A percentile compares a stretch with the other conserved stretches of the same genome.
Conservation (phyloP, 2,329 filamentous ascomycete genomes). For the Chaetomium globosum region DNA sequence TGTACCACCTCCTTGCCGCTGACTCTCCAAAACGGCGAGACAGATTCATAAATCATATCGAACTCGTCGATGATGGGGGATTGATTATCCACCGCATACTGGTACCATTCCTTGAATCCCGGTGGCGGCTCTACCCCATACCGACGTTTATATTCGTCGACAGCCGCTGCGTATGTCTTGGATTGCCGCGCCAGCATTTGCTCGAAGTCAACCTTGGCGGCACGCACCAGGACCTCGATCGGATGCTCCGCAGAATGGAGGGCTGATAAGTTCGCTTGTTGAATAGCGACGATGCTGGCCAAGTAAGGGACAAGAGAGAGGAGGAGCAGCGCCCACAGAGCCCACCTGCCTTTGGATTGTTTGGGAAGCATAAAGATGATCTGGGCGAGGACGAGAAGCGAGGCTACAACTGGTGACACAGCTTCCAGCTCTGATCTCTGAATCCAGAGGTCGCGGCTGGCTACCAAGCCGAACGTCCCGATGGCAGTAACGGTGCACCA, state of each 20-base stretch:
- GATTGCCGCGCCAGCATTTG: conserved; percentile 45
- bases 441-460: conserved; percentile 38
- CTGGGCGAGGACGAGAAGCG: conserved; percentile 42
- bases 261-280: conserved; percentile 23
- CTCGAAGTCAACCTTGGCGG: conserved; percentile 41
- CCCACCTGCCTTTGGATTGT: conserved; percentile 35
- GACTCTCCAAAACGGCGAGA: conserved; percentile 48
- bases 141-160: conserved; percentile 48
- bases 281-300: conserved; percentile 38
- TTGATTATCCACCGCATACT: conserved; percentile 45
- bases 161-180: conserved; percentile 41
- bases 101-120: conserved; percentile 52
- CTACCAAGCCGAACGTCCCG: conserved; percentile 42
- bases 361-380: conserved; percentile 40
- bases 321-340: conserved; percentile 42
- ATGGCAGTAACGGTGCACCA: conserved; percentile 41
- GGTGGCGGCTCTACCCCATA: conserved; percentile 50
- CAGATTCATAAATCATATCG: conserved; percentile 46
- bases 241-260: conserved; percentile 40
- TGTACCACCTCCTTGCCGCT: conserved; percentile 42
- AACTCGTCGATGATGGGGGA: conserved; percentile 56
- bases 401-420: conserved; percentile 37
- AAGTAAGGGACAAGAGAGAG: conserved; percentile 42
- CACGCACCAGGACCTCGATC: conserved; percentile 40
- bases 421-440: conserved; percentile 39